Percentiles rank a stretch among this genome's conserved stretches.
These are phyloP conservation scores for Hypoxylon crocopeplum DNA, from an alignment of 495 filamentous ascomycete genomes.

Conservation along the genomic window DNA sequence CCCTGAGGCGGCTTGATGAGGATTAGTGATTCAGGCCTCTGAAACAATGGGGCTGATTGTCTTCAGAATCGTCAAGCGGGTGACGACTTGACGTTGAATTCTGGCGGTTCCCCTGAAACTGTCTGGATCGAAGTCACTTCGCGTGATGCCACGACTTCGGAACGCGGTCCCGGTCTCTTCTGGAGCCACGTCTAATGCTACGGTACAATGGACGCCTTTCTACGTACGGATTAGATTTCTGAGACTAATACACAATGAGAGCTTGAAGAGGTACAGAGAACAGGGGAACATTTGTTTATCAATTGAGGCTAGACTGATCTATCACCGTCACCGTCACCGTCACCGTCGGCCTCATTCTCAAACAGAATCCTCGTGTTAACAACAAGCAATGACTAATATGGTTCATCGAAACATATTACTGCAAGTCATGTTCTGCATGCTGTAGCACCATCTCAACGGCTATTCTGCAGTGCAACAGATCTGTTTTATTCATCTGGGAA, in stretches of 20 bases:
- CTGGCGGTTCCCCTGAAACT: constrained; percentile 32
- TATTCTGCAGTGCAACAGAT: constrained; percentile 6
- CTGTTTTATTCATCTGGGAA: not conserved
- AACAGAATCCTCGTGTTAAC: constrained; percentile 18
- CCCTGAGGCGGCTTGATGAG: constrained; percentile 10
- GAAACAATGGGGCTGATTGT: constrained; percentile 35
- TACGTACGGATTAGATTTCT: not conserved
- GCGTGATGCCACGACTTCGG: constrained; percentile 36
- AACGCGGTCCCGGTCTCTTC: constrained; percentile 30
- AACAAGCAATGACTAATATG: constrained; percentile 4
- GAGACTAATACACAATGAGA: not conserved
- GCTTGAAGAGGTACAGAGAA: constrained; percentile 3
- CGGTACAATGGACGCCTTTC: constrained; percentile 9
- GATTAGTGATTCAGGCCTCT: constrained; percentile 30
- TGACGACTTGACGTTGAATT: constrained; percentile 19
- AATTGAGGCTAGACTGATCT: constrained; percentile 20
- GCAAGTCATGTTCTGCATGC: not conserved
- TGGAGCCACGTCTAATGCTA: constrained; percentile 15
- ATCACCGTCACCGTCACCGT: constrained; percentile 25
- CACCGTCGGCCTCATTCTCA: constrained; percentile 26
- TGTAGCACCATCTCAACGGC: constrained; percentile 2
- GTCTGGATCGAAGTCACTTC: constrained; percentile 34
- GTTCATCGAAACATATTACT: too few relatives aligned
- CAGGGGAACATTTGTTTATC: constrained; percentile 1
- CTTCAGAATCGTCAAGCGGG: constrained; percentile 21